Conservation (phyloP, 352 stramenopile species). For the Globisporangium recalcitrans region DNA sequence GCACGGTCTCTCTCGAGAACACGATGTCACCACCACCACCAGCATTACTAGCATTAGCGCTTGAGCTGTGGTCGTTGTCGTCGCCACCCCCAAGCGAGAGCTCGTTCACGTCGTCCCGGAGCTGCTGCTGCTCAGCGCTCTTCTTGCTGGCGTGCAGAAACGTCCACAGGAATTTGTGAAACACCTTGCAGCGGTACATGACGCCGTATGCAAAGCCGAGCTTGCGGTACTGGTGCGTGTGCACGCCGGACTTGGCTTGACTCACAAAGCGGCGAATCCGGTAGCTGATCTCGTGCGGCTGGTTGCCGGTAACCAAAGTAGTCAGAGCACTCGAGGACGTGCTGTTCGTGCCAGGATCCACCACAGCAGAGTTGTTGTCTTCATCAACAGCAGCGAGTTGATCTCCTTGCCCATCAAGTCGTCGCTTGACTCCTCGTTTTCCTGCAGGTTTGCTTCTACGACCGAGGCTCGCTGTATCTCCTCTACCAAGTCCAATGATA, state of each 20-base stretch:
- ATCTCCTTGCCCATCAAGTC: neutral
- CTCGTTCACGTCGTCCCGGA: constrained; percentile 40
- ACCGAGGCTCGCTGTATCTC: neutral
- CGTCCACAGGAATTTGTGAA: constrained; percentile 71
- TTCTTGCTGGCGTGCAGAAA: constrained; percentile 44
- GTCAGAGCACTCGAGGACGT: neutral
- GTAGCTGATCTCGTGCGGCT: constrained; percentile 52
- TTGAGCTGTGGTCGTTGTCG: constrained; percentile 9
- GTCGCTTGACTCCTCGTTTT: constrained; percentile 1
- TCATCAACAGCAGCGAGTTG: neutral
- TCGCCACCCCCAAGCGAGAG: constrained; percentile 34
- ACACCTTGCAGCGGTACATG: constrained; percentile 78
- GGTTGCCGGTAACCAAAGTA: neutral
- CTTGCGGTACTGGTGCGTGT: constrained; percentile 66
- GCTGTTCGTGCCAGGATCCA: neutral
- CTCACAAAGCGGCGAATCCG: constrained; percentile 63
- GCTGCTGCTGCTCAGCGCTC: constrained; percentile 18
- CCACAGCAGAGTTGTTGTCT: neutral
- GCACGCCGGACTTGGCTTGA: constrained; percentile 44
- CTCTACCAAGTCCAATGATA: neutral
- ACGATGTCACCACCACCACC: constrained; percentile 36
- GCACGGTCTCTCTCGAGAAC: constrained; percentile 68
- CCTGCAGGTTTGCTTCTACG: neutral
- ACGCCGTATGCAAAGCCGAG: constrained; percentile 77
- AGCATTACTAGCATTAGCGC: neutral